Evolutionary conservation across 352 stramenopile species (phyloP).

Genomic region (Phytophthora tentaculata): DNA sequence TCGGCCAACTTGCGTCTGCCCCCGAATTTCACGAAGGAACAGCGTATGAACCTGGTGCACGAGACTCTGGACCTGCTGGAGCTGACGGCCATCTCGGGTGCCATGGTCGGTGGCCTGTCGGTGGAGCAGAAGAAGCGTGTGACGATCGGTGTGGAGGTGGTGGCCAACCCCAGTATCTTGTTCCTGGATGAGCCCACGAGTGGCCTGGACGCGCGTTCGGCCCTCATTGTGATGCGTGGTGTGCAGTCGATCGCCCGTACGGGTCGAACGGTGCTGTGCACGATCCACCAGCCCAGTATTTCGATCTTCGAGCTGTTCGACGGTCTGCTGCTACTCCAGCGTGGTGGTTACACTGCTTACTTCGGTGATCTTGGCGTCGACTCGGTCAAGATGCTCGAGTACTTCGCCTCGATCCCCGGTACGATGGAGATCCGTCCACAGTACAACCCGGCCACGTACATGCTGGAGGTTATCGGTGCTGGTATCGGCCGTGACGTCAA

Average conservation of each 20-base stretch:
- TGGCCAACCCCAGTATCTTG: conserved; percentile 92
- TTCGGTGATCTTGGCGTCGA: conserved; percentile 90
- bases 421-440: conserved; percentile 41
- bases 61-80: conserved; percentile 65
- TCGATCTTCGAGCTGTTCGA: conserved; percentile 95
- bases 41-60: conserved; percentile 53
- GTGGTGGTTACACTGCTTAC: conserved; percentile 66
- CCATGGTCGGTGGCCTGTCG: conserved; percentile 49
- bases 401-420: conserved; percentile 84
- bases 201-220: conserved; percentile 88
- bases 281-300: conserved; percentile 67
- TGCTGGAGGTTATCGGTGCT: conserved; percentile 18
- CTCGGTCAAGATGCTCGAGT: conserved; percentile 84
- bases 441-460: conserved; percentile 28
- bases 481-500: conserved; percentile 25
- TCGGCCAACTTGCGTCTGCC: conserved; percentile 88
- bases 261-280: conserved; percentile 87
- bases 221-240: conserved; percentile 87
- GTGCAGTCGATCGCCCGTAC: conserved; percentile 86
- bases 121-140: conserved; percentile 94
- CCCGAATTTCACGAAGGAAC: conserved; percentile 37
- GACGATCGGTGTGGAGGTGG: conserved; percentile 92
- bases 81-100: conserved; percentile 23
- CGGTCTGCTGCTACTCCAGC: conserved; percentile 83
- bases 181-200: conserved; percentile 94